phyloP scores from a whole-genome alignment of 1,284 basidiomycete species.

The Rhodotorula sp. region DNA sequence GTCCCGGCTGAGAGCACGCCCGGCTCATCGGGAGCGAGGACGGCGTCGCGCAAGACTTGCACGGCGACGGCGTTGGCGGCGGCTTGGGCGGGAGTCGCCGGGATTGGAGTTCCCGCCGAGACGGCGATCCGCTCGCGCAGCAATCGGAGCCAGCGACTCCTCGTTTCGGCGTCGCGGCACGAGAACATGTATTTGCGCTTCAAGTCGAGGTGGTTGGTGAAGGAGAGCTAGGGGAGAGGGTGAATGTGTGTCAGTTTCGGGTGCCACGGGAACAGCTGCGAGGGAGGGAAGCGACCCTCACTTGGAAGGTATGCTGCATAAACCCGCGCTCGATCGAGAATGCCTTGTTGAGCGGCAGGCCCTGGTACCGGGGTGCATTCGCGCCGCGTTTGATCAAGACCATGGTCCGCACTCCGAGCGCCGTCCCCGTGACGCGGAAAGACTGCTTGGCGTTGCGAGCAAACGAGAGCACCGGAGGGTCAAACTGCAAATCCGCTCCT shows the following conservation, averaged over 20 bases:
- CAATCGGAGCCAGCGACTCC: constrained; percentile 69
- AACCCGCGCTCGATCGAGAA: constrained; percentile 83
- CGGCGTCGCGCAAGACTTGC: constrained; percentile 75
- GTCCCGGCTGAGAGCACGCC: constrained; percentile 29
- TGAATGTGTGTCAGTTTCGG: not conserved
- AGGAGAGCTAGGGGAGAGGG: constrained; percentile 63
- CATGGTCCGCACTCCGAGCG: constrained; percentile 70
- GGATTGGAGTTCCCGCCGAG: constrained; percentile 47
- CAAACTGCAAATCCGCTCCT: constrained; percentile 80
- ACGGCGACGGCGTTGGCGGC: constrained; percentile 70
- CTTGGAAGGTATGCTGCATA: constrained; percentile 59
- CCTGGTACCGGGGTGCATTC: constrained; percentile 74
- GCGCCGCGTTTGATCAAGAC: constrained; percentile 76
- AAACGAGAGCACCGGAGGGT: constrained; percentile 78
- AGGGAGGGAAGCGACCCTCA: not conserved
- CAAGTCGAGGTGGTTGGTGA: constrained; percentile 65
- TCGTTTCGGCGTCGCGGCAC: constrained; percentile 70
- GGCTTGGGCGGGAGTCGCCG: constrained; percentile 58
- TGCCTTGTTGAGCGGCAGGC: constrained; percentile 70
- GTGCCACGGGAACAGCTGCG: not conserved
- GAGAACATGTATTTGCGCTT: constrained; percentile 91
- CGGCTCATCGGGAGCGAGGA: constrained; percentile 57
- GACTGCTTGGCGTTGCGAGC: constrained; percentile 70
- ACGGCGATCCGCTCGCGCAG: constrained; percentile 67
- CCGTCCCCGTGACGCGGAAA: constrained; percentile 78